phyloP scores from a whole-genome alignment of 805 yeast species.

The Metschnikowia sp. region DNA sequence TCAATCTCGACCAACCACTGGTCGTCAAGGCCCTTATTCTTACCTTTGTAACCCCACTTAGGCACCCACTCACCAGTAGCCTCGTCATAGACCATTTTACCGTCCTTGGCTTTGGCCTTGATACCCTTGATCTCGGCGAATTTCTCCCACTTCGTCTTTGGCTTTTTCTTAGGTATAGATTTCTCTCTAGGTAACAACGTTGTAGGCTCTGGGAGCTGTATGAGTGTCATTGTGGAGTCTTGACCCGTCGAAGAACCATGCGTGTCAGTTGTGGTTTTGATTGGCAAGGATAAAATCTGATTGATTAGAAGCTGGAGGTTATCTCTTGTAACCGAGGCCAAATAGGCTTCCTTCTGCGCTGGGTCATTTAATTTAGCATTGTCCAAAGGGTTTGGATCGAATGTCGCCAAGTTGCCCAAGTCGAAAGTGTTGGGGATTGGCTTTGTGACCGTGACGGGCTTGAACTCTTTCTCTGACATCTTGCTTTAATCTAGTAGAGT shows the following conservation, averaged over 20 bases:
- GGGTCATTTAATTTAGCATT: slow-evolving; percentile 53
- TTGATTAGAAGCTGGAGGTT: slow-evolving; percentile 88
- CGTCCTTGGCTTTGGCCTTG: slow-evolving; percentile 82
- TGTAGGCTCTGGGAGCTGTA: slow-evolving; percentile 79
- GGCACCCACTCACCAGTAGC: slow-evolving; percentile 93
- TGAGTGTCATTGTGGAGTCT: slow-evolving; percentile 74
- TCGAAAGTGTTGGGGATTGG: slow-evolving; percentile 87
- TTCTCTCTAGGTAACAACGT: slow-evolving; percentile 91
- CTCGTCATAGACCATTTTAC: slow-evolving; percentile 87
- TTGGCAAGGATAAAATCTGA: slow-evolving; percentile 86
- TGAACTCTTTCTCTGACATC: slow-evolving; percentile 30
- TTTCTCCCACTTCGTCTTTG: slow-evolving; percentile 93
- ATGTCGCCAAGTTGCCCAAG: slow-evolving; percentile 85
- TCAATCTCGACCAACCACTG: slow-evolving; percentile 97
- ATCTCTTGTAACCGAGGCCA: slow-evolving; percentile 74
- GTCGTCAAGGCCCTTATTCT: slow-evolving; percentile 77
- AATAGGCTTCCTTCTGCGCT: slow-evolving; percentile 55
- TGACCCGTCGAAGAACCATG: slow-evolving; percentile 56
- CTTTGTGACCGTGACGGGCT: slow-evolving; percentile 86
- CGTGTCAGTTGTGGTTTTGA: slow-evolving; percentile 80
- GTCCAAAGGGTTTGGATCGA: slow-evolving; percentile 86
- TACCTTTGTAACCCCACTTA: slow-evolving; percentile 97
- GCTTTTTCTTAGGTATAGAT: slow-evolving; percentile 87
- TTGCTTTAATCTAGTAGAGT: neutral
- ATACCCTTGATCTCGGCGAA: slow-evolving; percentile 97